Percentiles rank a stretch among this genome's conserved stretches.
Evolutionary conservation across 768 basidiomycete species (phyloP).

Genomic region (Daedaleopsis nitida): DNA sequence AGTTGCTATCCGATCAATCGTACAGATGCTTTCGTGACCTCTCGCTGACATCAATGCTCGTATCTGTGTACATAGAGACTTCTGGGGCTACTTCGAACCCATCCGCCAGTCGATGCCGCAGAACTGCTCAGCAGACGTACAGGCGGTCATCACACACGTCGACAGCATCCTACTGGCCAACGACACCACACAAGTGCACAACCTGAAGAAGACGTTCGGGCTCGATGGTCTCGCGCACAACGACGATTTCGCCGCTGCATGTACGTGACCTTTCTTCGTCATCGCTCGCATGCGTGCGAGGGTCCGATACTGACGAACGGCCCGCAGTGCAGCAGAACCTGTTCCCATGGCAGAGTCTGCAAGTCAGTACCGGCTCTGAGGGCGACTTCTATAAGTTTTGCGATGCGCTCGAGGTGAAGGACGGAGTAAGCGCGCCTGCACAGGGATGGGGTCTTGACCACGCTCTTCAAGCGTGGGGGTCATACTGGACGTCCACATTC

Average conservation of each 20-base stretch:
- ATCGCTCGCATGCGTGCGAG: neutral
- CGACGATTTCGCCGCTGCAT: conserved; percentile 63
- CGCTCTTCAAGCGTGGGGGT: conserved; percentile 58
- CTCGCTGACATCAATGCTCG: too few relatives aligned
- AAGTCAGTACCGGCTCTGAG: conserved; percentile 46
- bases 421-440: conserved; percentile 47
- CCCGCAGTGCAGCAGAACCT: conserved; percentile 41
- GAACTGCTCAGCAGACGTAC: conserved; percentile 71
- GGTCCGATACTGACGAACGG: neutral
- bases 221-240: conserved; percentile 54
- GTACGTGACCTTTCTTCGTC: conserved; percentile 28
- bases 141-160: conserved; percentile 57
- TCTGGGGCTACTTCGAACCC: conserved; percentile 72
- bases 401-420: conserved; percentile 61
- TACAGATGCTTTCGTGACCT: neutral
- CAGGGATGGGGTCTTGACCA: conserved; percentile 60
- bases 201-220: conserved; percentile 58
- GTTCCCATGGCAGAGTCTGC: conserved; percentile 65
- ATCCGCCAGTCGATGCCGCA: conserved; percentile 61
- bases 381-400: conserved; percentile 57
- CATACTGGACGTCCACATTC: conserved; percentile 51
- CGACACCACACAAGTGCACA: conserved; percentile 46
- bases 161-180: conserved; percentile 52
- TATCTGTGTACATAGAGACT: conserved; percentile 33
- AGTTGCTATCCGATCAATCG: neutral